phyloP scores from a whole-genome alignment of 2,329 filamentous ascomycete species.

The Orbilia quercus region DNA sequence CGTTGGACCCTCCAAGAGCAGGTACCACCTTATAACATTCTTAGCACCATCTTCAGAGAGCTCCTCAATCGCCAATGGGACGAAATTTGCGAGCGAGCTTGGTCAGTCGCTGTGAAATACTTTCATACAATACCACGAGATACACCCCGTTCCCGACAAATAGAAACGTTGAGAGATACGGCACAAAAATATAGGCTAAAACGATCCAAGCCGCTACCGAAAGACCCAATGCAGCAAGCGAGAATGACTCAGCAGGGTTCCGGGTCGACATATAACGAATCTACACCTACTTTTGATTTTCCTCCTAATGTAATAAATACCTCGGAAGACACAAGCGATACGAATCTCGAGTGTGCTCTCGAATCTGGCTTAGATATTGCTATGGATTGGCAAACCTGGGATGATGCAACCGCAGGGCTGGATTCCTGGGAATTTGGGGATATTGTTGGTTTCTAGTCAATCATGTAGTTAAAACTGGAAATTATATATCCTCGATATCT shows the following conservation, averaged over 20 bases:
- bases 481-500: neutral
- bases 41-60: constrained; percentile 14
- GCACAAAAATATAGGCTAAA: neutral
- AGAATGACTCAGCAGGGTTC: neutral
- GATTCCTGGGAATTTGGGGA: constrained; percentile 17
- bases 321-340: neutral
- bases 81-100: constrained; percentile 14
- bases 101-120: constrained; percentile 12
- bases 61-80: constrained; percentile 22
- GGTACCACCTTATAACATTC: constrained; percentile 23
- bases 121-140: constrained; percentile 9
- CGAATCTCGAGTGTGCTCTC: neutral
- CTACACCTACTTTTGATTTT: too few relatives aligned
- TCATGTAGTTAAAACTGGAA: neutral
- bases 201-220: neutral
- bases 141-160: neutral
- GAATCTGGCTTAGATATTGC: neutral
- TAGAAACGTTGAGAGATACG: constrained; percentile 5
- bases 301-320: neutral
- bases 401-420: constrained; percentile 4
- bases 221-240: neutral
- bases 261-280: neutral
- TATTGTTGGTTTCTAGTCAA: constrained; percentile 9
- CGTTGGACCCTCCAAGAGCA: constrained; percentile 23
- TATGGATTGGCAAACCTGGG: constrained; percentile 20